Conservation (phyloP, 371 early-diverging fungal species). For the Mortierella sp. region DNA sequence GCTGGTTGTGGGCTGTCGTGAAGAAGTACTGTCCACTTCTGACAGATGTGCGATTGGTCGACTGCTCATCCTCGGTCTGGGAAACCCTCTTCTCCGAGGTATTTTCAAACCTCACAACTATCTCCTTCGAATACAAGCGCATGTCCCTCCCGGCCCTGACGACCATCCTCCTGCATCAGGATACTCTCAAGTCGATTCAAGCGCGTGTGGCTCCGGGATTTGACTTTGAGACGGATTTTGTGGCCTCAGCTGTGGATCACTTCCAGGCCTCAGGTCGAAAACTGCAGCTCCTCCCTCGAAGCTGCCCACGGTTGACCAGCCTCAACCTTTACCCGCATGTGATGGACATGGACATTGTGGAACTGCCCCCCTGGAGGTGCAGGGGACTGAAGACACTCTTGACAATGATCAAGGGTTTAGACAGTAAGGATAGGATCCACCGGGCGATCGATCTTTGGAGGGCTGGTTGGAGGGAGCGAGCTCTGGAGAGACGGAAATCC, state of each 20-base stretch:
- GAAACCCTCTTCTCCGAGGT: background rate
- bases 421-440: constrained; percentile 10
- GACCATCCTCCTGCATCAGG: constrained; percentile 5
- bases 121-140: background rate
- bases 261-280: background rate
- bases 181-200: background rate
- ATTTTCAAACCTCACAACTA: background rate
- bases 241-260: background rate
- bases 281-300: background rate
- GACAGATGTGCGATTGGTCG: background rate
- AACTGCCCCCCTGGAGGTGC: background rate
- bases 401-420: constrained; percentile 10
- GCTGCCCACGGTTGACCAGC: background rate
- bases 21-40: background rate
- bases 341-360: constrained; percentile 19
- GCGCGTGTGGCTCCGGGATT: background rate
- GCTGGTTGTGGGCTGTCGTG: background rate
- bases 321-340: background rate
- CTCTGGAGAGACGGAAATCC: background rate
- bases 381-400: background rate
- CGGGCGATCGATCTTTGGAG: constrained; percentile 4
- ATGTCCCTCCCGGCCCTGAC: background rate
- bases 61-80: background rate
- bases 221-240: background rate
- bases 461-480: background rate